Evolutionary conservation across 352 stramenopile genomes (phyloP).

Genomic region (Pythium myriotylum): DNA sequence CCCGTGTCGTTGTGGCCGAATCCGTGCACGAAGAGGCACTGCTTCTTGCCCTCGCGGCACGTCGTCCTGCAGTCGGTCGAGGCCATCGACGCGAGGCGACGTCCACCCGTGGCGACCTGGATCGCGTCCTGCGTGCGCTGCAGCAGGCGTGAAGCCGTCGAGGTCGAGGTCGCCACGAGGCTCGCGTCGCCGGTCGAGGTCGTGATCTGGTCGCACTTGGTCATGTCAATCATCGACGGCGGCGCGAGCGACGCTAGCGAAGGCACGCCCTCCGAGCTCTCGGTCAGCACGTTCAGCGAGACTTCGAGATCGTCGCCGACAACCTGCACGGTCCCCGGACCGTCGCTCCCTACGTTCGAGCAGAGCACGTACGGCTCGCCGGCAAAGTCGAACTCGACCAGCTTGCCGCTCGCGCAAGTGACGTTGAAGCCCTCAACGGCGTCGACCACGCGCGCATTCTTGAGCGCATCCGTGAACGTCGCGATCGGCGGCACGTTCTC

Average conservation of each 20-base stretch:
- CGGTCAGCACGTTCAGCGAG: constrained; percentile 20
- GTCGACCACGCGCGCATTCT: constrained; percentile 34
- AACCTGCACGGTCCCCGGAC: constrained; percentile 4
- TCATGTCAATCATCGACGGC: neutral
- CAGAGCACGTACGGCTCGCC: constrained; percentile 35
- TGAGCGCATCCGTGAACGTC: constrained; percentile 27
- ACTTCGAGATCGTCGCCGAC: constrained; percentile 23
- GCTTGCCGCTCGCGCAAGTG: constrained; percentile 26
- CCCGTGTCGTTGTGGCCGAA: constrained; percentile 14
- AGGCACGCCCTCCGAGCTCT: constrained; percentile 21
- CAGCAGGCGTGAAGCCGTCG: neutral
- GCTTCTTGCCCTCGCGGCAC: constrained; percentile 20
- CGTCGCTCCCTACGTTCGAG: neutral
- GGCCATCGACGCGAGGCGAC: constrained; percentile 6
- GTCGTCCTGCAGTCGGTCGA: constrained; percentile 12
- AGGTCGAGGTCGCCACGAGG: constrained; percentile 1
- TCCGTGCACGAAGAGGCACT: constrained; percentile 41
- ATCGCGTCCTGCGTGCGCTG: constrained; percentile 19
- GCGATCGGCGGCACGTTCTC: constrained; percentile 30
- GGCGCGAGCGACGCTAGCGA: constrained; percentile 16
- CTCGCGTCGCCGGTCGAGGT: constrained; percentile 5
- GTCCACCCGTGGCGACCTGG: constrained; percentile 12
- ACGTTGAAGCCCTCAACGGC: constrained; percentile 20
- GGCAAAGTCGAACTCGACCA: constrained; percentile 35
- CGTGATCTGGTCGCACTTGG: constrained; percentile 4